Percentiles rank a stretch among this genome's conserved stretches.
These are phyloP conservation scores for Zizania latifolia DNA, from an alignment of 176 grass and related monocot species.

Conservation along the genomic window DNA sequence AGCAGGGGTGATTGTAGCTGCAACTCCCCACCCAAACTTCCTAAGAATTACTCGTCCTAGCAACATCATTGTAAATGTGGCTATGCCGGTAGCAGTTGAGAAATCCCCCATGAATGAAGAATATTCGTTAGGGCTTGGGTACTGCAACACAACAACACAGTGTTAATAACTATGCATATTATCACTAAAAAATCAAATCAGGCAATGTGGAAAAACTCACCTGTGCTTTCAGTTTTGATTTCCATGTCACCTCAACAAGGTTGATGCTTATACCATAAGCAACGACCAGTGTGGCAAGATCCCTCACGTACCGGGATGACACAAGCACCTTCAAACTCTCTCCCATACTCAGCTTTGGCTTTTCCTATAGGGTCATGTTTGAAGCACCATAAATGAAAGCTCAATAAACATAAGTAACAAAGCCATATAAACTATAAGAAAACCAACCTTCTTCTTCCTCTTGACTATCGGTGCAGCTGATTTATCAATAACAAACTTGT, in stretches of 20 bases:
- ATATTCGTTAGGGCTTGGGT: too few species aligned
- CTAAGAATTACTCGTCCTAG: too few species aligned
- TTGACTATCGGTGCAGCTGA: conserved; percentile 51
- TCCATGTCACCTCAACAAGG: conserved; percentile 95
- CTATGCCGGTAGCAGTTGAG: too few species aligned
- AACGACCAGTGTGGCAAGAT: too few species aligned
- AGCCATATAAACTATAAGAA: neutral
- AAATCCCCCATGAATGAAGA: too few species aligned
- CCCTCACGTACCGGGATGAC: conserved; percentile 85
- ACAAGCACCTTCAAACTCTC: conserved; percentile 92
- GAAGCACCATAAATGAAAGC: conserved; percentile 1
- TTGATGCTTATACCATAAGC: too few species aligned
- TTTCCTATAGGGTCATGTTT: conserved; percentile 52
- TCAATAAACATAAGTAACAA: conserved; percentile 8
- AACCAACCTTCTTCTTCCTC: conserved; percentile 76
- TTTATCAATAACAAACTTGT: conserved; percentile 64
- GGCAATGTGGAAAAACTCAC: conserved; percentile 22
- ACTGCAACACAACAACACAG: too few species aligned
- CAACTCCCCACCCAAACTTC: conserved; percentile 96
- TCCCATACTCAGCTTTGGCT: conserved; percentile 80
- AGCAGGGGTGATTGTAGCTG: conserved; percentile 83
- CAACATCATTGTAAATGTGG: too few species aligned
- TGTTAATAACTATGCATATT: neutral
- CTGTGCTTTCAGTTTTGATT: conserved; percentile 97
- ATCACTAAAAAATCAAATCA: neutral